Evolutionary conservation across 2,329 filamentous ascomycete genomes (phyloP).

Genomic region (Aspergillus sp.): DNA sequence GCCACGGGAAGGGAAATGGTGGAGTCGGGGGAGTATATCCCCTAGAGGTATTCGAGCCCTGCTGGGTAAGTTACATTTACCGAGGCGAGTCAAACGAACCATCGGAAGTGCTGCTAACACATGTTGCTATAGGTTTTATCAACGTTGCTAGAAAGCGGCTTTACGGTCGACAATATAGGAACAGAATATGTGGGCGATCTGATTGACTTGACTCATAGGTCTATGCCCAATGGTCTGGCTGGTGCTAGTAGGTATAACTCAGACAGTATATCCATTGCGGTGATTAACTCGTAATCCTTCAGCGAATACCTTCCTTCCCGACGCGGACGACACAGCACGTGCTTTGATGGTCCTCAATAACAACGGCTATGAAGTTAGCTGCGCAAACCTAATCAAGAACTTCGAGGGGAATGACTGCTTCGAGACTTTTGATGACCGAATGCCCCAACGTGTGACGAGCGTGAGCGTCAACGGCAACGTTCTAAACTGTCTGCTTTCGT

Average conservation of each 20-base stretch:
- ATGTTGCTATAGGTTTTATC: neutral
- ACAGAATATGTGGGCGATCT: too few species aligned
- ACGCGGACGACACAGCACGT: conserved; percentile 4
- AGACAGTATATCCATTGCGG: too few species aligned
- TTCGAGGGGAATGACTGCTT: conserved; percentile 3
- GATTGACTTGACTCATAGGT: too few species aligned
- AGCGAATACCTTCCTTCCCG: too few species aligned
- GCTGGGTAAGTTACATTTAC: conserved; percentile 18
- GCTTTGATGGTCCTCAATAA: neutral
- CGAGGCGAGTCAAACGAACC: too few species aligned
- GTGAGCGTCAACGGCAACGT: conserved; percentile 11
- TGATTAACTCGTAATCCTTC: too few species aligned
- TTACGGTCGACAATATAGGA: conserved; percentile 2
- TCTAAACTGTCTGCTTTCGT: conserved; percentile 1
- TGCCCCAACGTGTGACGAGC: conserved; percentile 2
- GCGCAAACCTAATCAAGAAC: neutral
- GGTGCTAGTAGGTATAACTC: too few species aligned
- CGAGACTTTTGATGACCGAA: conserved; percentile 1
- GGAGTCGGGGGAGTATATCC: conserved; percentile 30
- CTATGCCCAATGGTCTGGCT: too few species aligned
- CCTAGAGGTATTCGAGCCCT: conserved; percentile 24
- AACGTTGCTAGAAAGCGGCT: conserved; percentile 10
- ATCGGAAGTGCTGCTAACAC: neutral
- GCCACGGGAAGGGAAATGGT: conserved; percentile 15
- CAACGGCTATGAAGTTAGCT: neutral